Percentiles rank a stretch among this genome's conserved stretches.
Conservation (phyloP, 129 eudicot genomes). For the Flaveria brownii region DNA sequence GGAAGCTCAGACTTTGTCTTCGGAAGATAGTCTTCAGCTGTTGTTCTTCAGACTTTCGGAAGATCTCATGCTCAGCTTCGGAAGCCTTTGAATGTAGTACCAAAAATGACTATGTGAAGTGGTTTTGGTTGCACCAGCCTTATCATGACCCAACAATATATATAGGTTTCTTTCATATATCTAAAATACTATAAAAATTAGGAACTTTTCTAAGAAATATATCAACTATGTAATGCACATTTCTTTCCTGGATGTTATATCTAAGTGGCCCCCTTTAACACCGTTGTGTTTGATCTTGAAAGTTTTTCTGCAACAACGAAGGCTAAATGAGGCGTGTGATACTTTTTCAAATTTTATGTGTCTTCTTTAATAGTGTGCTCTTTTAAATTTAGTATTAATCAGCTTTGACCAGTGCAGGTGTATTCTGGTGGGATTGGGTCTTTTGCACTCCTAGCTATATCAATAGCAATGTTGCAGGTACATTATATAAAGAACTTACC, state of each 20-base stretch:
- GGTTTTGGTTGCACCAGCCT: no score
- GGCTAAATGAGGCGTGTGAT: conserved; percentile 70
- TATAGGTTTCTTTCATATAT: conserved; percentile 52
- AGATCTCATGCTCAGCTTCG: no score
- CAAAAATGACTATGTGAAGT: no score
- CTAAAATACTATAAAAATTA: background rate
- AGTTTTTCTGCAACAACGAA: conserved; percentile 88
- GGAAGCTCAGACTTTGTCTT: no score
- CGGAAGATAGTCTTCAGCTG: no score
- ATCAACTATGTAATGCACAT: background rate
- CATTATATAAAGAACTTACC: conserved; percentile 33
- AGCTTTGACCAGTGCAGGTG: conserved; percentile 47
- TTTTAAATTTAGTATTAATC: background rate
- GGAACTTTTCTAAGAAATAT: background rate
- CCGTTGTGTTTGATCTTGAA: conserved; percentile 88
- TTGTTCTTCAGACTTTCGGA: no score
- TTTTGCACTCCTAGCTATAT: conserved; percentile 88
- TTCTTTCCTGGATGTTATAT: conserved; percentile 61
- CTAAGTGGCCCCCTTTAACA: conserved; percentile 76
- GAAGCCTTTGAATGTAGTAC: no score
- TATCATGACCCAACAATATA: no score
- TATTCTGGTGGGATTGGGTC: conserved; percentile 97
- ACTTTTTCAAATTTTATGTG: conserved; percentile 3
- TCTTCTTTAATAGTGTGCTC: conserved; percentile 1
- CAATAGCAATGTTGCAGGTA: conserved; percentile 95